phyloP scores from a whole-genome alignment of 495 filamentous ascomycete species.

The Talaromyces nanjingensis region DNA sequence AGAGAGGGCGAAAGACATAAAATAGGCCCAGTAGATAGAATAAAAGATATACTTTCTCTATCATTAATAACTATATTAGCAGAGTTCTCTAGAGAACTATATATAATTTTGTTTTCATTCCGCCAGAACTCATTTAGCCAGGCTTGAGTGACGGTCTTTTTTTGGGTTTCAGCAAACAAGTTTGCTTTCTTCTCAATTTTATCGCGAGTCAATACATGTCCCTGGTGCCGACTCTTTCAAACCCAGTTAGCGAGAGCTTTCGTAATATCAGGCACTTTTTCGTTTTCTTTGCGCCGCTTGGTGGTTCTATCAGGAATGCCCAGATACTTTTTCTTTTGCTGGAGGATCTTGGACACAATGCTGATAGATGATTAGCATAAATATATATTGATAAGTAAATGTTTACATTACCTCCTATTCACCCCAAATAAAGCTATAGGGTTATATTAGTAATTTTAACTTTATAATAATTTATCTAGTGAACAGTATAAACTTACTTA shows the following conservation, averaged over 20 bases:
- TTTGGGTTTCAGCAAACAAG: constrained; percentile 71
- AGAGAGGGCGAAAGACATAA: constrained; percentile 60
- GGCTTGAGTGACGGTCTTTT: constrained; percentile 63
- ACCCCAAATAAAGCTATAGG: constrained; percentile 80
- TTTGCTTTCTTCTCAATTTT: constrained; percentile 82
- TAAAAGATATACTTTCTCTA: constrained; percentile 57
- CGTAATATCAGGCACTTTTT: constrained; percentile 90
- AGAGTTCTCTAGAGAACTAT: constrained; percentile 64
- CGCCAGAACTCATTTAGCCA: constrained; percentile 98
- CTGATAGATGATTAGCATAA: constrained; percentile 36
- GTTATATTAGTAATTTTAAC: neutral
- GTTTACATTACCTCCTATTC: constrained; percentile 79
- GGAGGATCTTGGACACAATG: constrained; percentile 94
- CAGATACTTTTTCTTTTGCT: constrained; percentile 95
- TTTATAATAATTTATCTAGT: neutral
- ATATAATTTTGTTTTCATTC: constrained; percentile 70
- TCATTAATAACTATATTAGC: constrained; percentile 49
- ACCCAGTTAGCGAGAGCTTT: constrained; percentile 85
- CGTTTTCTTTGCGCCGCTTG: constrained; percentile 68
- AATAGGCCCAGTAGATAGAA: constrained; percentile 54
- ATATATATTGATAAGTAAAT: neutral
- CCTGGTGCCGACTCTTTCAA: constrained; percentile 71
- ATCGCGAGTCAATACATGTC: constrained; percentile 66
- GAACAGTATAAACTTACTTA: constrained; percentile 50
- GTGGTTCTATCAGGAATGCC: constrained; percentile 82